phyloP scores from a whole-genome alignment of 495 filamentous ascomycete species.

The Endocarpon pusillum region DNA sequence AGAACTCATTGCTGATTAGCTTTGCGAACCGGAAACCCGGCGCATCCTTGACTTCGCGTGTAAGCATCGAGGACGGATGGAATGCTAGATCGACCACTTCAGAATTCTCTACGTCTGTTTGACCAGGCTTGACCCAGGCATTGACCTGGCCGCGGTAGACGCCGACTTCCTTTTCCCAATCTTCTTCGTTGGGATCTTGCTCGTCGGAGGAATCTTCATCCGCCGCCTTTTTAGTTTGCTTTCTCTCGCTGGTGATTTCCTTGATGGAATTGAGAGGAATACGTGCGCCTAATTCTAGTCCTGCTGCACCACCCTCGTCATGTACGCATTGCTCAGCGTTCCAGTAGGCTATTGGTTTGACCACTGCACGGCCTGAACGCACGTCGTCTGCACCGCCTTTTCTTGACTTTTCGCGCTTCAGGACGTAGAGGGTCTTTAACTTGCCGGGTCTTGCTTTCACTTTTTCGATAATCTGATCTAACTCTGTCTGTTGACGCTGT shows the following conservation, averaged over 20 bases:
- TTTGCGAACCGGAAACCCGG: conserved; percentile 80
- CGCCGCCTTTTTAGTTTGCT: conserved; percentile 28
- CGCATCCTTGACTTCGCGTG: conserved; percentile 53
- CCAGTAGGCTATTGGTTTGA: conserved; percentile 77
- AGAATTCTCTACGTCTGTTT: conserved; percentile 37
- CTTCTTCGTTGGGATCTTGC: conserved; percentile 28
- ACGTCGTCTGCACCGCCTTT: conserved; percentile 32
- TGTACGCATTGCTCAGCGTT: conserved; percentile 63
- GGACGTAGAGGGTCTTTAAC: conserved; percentile 34
- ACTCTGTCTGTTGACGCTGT: neutral
- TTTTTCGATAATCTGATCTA: neutral
- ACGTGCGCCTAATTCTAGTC: conserved; percentile 26
- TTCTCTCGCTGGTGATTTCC: conserved; percentile 58
- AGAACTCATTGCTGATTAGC: conserved; percentile 63
- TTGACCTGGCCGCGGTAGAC: conserved; percentile 40
- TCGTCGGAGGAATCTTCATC: conserved; percentile 34
- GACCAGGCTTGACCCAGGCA: conserved; percentile 34
- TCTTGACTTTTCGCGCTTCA: conserved; percentile 48
- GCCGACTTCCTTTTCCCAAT: conserved; percentile 44
- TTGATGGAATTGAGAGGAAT: conserved; percentile 49
- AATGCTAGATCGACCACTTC: conserved; percentile 48
- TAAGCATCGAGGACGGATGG: conserved; percentile 54
- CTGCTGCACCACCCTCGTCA: conserved; percentile 34
- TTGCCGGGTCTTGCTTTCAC: neutral
- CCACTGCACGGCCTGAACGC: conserved; percentile 37